Evolutionary conservation across 495 filamentous ascomycete species (phyloP).

Genomic region (Lasiosphaeris hirsuta): DNA sequence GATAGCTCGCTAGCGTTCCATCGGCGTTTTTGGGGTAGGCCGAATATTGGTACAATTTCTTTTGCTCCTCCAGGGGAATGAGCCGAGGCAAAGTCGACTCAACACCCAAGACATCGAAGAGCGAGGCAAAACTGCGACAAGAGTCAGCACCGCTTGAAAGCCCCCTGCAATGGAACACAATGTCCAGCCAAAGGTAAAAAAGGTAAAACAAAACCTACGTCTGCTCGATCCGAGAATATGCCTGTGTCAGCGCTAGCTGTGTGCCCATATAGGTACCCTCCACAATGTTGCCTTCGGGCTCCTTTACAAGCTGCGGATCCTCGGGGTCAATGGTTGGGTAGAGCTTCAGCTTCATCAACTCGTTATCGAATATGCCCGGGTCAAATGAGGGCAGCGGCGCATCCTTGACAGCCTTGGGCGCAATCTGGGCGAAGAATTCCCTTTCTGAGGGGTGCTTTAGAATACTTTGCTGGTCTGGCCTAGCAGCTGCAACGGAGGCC

Average conservation of each 20-base stretch:
- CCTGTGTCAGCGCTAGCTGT: slow-evolving; percentile 38
- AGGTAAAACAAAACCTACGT: slow-evolving; percentile 23
- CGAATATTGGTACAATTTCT: slow-evolving; percentile 30
- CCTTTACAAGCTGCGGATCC: slow-evolving; percentile 15
- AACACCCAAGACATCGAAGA: slow-evolving; percentile 35
- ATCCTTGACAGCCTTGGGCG: slow-evolving; percentile 21
- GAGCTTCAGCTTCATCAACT: slow-evolving; percentile 28
- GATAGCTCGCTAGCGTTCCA: slow-evolving; percentile 28
- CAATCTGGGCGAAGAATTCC: slow-evolving; percentile 24
- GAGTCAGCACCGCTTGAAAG: background rate
- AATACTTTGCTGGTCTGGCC: slow-evolving; percentile 22
- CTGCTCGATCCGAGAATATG: slow-evolving; percentile 38
- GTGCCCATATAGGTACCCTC: slow-evolving; percentile 38
- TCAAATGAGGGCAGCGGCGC: slow-evolving; percentile 30
- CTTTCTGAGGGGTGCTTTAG: slow-evolving; percentile 27
- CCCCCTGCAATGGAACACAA: background rate
- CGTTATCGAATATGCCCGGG: slow-evolving; percentile 32
- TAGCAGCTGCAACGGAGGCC: slow-evolving; percentile 6
- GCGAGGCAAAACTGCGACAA: slow-evolving; percentile 29
- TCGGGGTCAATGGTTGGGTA: slow-evolving; percentile 25
- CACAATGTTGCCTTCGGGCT: slow-evolving; percentile 26
- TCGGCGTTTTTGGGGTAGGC: slow-evolving; percentile 27
- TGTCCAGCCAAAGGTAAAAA: background rate
- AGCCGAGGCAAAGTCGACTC: slow-evolving; percentile 34
- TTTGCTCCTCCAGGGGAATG: slow-evolving; percentile 28